Evolutionary conservation across 371 early-diverging fungal genomes (phyloP).

Genomic region (Mucor sp.): DNA sequence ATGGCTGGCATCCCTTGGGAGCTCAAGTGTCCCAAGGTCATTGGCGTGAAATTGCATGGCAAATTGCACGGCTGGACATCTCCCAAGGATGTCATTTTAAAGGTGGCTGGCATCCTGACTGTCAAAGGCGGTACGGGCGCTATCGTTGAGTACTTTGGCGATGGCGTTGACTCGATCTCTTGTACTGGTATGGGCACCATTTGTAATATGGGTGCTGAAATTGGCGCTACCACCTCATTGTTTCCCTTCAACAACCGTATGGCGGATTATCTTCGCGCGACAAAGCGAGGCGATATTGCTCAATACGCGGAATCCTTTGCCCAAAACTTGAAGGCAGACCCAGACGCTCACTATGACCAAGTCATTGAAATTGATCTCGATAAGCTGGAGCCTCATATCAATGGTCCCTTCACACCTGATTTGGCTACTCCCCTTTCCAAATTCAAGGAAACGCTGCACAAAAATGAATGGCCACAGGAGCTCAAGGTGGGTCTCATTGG

Average conservation of each 20-base stretch:
- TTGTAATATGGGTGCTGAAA: slow-evolving; percentile 98
- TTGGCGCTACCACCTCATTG: slow-evolving; percentile 94
- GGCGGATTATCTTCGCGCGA: slow-evolving; percentile 85
- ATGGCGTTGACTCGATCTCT: slow-evolving; percentile 87
- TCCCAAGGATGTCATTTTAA: slow-evolving; percentile 91
- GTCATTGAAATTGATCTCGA: slow-evolving; percentile 90
- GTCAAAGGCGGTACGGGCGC: slow-evolving; percentile 93
- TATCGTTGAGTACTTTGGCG: slow-evolving; percentile 96
- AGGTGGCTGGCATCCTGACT: slow-evolving; percentile 91
- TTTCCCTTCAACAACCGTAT: slow-evolving; percentile 93
- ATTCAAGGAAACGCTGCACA: slow-evolving; percentile 77
- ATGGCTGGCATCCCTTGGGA: slow-evolving; percentile 99
- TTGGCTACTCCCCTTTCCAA: slow-evolving; percentile 88
- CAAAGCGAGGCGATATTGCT: slow-evolving; percentile 79
- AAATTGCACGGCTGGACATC: slow-evolving; percentile 90
- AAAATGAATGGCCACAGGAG: slow-evolving; percentile 84
- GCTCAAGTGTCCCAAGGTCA: slow-evolving; percentile 90
- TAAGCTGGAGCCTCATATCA: slow-evolving; percentile 90
- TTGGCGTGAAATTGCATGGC: slow-evolving; percentile 92
- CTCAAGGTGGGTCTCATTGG: slow-evolving; percentile 91
- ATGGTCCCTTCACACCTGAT: slow-evolving; percentile 97
- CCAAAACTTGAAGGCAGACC: slow-evolving; percentile 86
- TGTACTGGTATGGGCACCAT: slow-evolving; percentile 98
- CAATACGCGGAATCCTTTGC: slow-evolving; percentile 66
- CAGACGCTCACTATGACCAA: slow-evolving; percentile 87